Evolutionary conservation across 768 basidiomycete genomes (phyloP).

Genomic region (Dioszegia hungarica): DNA sequence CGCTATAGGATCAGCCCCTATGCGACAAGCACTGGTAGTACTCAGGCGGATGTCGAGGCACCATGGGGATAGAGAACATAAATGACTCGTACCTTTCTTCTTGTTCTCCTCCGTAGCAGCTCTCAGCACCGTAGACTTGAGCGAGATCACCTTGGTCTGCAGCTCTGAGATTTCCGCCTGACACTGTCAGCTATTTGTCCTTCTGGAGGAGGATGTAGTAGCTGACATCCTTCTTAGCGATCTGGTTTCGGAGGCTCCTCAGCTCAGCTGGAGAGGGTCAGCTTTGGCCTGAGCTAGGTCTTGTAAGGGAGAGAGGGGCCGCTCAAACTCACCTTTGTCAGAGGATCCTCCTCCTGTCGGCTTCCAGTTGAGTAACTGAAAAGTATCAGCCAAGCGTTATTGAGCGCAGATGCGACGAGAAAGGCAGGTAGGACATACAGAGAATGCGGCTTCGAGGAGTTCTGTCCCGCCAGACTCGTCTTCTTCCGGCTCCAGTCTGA

Average conservation of each 20-base stretch:
- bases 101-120: conserved; percentile 21
- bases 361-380: conserved; percentile 4
- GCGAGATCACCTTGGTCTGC: conserved; percentile 15
- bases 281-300: neutral
- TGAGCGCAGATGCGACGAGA: no score
- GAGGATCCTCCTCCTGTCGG: neutral
- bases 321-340: neutral
- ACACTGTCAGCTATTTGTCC: neutral
- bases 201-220: neutral
- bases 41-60: no score
- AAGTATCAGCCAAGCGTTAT: neutral
- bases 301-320: neutral
- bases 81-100: conserved; percentile 15
- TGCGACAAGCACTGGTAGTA: no score
- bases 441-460: conserved; percentile 11
- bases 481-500: neutral
- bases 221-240: conserved; percentile 31
- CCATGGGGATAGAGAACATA: no score
- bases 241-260: conserved; percentile 15
- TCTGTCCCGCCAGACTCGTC: neutral
- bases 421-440: neutral
- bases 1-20: neutral
- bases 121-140: conserved; percentile 27
- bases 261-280: no score
- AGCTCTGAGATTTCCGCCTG: conserved; percentile 25